phyloP scores from a whole-genome alignment of 208 protist species.

The Leishmania guyanensis region DNA sequence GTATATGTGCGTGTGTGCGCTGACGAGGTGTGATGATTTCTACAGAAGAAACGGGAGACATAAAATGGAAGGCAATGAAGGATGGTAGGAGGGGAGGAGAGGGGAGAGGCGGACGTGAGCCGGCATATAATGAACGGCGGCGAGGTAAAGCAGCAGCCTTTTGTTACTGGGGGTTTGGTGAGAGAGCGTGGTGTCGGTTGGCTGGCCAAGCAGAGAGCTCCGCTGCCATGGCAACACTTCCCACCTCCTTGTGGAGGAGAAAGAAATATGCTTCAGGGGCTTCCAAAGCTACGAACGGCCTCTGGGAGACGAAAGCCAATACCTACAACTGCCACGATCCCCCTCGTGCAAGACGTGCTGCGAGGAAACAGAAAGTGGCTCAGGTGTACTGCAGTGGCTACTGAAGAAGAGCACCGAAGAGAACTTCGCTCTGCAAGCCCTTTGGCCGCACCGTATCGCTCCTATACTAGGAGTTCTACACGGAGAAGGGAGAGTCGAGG shows the following conservation, averaged over 20 bases:
- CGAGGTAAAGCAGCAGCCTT: background rate
- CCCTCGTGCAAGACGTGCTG: background rate
- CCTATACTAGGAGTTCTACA: background rate
- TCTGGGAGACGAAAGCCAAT: background rate
- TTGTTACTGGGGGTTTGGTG: background rate
- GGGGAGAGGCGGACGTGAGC: background rate
- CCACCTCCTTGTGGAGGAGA: background rate
- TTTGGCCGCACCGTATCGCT: background rate
- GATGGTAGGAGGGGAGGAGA: background rate
- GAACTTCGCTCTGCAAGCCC: background rate
- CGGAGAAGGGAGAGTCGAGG: background rate
- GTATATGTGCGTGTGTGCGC: background rate
- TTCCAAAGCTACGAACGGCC: background rate
- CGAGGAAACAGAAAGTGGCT: background rate
- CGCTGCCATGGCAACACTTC: background rate
- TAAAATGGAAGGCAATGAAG: background rate
- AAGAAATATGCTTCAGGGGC: background rate
- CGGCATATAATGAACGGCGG: background rate
- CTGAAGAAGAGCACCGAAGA: background rate
- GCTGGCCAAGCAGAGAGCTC: no score
- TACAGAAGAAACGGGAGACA: background rate
- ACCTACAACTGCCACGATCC: background rate
- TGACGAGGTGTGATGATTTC: background rate
- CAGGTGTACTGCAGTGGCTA: background rate
- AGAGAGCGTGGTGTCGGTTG: background rate